A percentile compares a stretch with the other conserved stretches of the same genome.
Conservation (phyloP, 192 early-diverging fungal genomes). For the Coemansia sp. region DNA sequence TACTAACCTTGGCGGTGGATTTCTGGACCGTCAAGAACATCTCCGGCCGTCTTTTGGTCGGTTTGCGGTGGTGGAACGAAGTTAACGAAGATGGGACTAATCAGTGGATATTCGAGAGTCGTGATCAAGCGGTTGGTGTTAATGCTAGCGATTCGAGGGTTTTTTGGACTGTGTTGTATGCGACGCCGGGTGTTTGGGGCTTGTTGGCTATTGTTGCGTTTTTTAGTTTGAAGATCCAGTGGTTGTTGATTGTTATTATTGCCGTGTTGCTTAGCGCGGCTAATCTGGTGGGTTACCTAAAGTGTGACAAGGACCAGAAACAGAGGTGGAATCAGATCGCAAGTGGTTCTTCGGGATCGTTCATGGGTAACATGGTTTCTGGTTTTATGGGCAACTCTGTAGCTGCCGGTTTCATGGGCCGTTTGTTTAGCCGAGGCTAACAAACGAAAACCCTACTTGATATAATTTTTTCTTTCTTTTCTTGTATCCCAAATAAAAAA, state of each 20-base stretch:
- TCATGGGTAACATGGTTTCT: conserved; percentile 53
- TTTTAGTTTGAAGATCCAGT: conserved; percentile 72
- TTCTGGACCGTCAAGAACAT: conserved; percentile 99
- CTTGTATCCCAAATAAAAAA: not conserved
- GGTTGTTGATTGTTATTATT: conserved; percentile 86
- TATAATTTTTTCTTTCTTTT: conserved; percentile 4
- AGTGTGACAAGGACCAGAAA: conserved; percentile 93
- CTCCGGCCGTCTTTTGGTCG: conserved; percentile 92
- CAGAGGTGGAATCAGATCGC: conserved; percentile 71
- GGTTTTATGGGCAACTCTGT: conserved; percentile 57
- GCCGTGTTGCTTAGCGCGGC: conserved; percentile 84
- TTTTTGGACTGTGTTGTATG: conserved; percentile 93
- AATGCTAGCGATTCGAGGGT: conserved; percentile 89
- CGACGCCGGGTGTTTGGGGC: conserved; percentile 80
- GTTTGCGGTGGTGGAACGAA: conserved; percentile 99
- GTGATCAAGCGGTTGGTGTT: conserved; percentile 64
- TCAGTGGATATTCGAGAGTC: conserved; percentile 95
- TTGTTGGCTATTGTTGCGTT: conserved; percentile 79
- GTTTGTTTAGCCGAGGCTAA: conserved; percentile 49
- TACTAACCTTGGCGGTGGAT: conserved; percentile 91
- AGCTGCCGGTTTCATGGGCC: conserved; percentile 36
- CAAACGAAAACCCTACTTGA: not conserved
- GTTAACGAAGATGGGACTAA: conserved; percentile 93
- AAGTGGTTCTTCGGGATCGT: conserved; percentile 41
- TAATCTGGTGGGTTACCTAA: conserved; percentile 93